These are phyloP conservation scores for Didymella sp. DNA, from an alignment of 2,329 filamentous ascomycete species.

Conservation along the genomic window DNA sequence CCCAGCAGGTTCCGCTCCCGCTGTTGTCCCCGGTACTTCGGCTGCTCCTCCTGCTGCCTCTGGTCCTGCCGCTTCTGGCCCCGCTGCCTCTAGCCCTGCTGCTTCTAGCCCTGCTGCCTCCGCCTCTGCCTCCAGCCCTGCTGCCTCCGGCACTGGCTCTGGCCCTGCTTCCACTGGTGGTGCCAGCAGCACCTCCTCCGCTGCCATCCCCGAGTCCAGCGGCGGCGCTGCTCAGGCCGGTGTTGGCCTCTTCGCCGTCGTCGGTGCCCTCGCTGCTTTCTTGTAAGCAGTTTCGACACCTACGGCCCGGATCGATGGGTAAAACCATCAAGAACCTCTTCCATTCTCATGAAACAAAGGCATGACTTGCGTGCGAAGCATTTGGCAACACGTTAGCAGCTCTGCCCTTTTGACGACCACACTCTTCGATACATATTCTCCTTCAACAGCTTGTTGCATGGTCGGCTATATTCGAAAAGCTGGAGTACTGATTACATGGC, in stretches of 20 bases:
- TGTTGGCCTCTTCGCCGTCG: background rate
- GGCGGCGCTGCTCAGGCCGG: slow-evolving; percentile 30
- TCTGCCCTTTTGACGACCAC: slow-evolving; percentile 20
- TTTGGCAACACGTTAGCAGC: background rate
- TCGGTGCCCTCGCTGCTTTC: slow-evolving; percentile 41
- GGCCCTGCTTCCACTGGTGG: slow-evolving; percentile 15
- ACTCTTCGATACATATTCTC: slow-evolving; percentile 21
- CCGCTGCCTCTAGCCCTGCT: background rate
- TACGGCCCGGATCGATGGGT: slow-evolving; percentile 26
- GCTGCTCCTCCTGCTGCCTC: slow-evolving; percentile 5
- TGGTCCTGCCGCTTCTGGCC: no score
- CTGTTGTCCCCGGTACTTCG: slow-evolving; percentile 4
- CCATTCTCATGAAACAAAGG: slow-evolving; percentile 18
- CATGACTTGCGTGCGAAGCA: background rate
- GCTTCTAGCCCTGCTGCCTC: slow-evolving; percentile 10
- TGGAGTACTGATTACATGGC: slow-evolving; percentile 21
- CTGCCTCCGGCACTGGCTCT: background rate
- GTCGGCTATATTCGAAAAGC: slow-evolving; percentile 22
- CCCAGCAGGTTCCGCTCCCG: slow-evolving; percentile 8
- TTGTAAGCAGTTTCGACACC: slow-evolving; percentile 12
- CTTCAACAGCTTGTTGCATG: slow-evolving; percentile 21
- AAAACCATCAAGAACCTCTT: background rate
- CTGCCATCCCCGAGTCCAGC: slow-evolving; percentile 23
- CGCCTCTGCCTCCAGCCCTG: slow-evolving; percentile 2
- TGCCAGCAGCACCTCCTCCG: slow-evolving; percentile 20